Evolutionary conservation across 805 yeast species (phyloP).

Genomic region (Schizosaccharomyces octosporus): DNA sequence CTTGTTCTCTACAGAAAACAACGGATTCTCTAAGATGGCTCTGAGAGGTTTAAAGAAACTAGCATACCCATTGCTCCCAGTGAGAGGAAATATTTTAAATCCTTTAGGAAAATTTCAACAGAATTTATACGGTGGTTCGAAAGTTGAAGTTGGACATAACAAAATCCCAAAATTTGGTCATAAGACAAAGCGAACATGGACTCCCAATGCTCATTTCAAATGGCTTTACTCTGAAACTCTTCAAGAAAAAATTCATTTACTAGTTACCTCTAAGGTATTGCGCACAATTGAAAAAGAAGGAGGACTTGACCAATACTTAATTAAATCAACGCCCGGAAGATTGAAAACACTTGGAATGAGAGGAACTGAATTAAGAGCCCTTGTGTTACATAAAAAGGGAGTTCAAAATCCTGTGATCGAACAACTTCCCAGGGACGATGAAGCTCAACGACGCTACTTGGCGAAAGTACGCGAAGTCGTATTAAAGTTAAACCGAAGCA

Average conservation of each 20-base stretch:
- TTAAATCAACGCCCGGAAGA: not conserved
- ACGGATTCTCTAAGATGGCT: not conserved
- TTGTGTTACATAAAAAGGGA: not conserved
- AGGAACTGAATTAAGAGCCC: not conserved
- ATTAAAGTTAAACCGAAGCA: not conserved
- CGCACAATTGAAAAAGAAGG: slow-evolving; percentile 81
- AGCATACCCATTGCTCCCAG: not conserved
- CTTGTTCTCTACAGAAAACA: not conserved
- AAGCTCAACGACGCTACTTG: not conserved
- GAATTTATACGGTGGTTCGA: slow-evolving; percentile 79
- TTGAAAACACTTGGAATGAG: not conserved
- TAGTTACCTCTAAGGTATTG: slow-evolving; percentile 56
- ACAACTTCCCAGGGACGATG: not conserved
- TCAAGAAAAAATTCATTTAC: slow-evolving; percentile 28
- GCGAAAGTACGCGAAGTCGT: not conserved
- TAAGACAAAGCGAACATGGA: slow-evolving; percentile 48
- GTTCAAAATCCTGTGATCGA: not conserved
- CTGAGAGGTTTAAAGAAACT: not conserved
- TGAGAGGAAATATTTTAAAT: not conserved
- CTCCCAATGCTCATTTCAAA: slow-evolving; percentile 57
- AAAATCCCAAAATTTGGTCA: slow-evolving; percentile 54
- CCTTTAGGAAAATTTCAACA: not conserved
- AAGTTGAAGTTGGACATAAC: slow-evolving; percentile 43
- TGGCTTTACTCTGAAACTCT: slow-evolving; percentile 68
- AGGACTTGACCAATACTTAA: slow-evolving; percentile 68